Conservation (phyloP, 164 flowering plant species). For the Hamamelis virginiana region DNA sequence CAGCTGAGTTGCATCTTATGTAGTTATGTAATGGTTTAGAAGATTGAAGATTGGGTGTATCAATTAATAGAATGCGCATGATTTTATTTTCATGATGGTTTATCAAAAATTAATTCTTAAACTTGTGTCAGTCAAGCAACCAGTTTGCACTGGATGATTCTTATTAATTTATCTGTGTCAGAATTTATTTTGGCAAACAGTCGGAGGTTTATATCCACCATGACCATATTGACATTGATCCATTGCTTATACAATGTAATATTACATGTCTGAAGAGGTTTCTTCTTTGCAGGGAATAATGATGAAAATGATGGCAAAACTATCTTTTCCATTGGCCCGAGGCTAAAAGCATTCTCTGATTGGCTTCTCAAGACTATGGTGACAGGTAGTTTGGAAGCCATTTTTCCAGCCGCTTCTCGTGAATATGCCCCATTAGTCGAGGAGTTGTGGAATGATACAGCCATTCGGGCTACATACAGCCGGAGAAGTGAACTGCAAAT, state of each 20-base stretch:
- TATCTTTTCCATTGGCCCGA: constrained; percentile 63
- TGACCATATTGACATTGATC: not conserved
- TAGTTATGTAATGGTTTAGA: too few relatives aligned
- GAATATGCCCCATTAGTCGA: constrained; percentile 93
- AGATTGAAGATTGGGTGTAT: too few relatives aligned
- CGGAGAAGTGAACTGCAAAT: constrained; percentile 72
- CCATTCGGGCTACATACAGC: constrained; percentile 77
- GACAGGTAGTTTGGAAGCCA: constrained; percentile 78
- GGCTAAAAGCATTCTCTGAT: constrained; percentile 80
- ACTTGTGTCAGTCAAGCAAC: too few relatives aligned
- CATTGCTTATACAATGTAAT: constrained; percentile 1
- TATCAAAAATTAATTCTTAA: too few relatives aligned
- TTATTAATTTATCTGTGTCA: too few relatives aligned
- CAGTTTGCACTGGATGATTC: too few relatives aligned
- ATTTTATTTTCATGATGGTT: too few relatives aligned
- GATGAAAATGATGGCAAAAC: constrained; percentile 29
- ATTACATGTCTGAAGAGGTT: not conserved
- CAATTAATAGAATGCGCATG: too few relatives aligned
- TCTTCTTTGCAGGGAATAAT: constrained; percentile 32
- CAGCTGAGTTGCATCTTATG: too few relatives aligned
- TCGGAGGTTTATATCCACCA: not conserved
- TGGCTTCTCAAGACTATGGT: constrained; percentile 92
- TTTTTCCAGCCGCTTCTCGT: constrained; percentile 94
- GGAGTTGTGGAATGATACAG: constrained; percentile 84
- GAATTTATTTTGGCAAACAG: too few relatives aligned